Percentiles rank a stretch among this genome's conserved stretches.
Conservation (phyloP, 1,284 basidiomycete species). For the Jaminaea rosea region DNA sequence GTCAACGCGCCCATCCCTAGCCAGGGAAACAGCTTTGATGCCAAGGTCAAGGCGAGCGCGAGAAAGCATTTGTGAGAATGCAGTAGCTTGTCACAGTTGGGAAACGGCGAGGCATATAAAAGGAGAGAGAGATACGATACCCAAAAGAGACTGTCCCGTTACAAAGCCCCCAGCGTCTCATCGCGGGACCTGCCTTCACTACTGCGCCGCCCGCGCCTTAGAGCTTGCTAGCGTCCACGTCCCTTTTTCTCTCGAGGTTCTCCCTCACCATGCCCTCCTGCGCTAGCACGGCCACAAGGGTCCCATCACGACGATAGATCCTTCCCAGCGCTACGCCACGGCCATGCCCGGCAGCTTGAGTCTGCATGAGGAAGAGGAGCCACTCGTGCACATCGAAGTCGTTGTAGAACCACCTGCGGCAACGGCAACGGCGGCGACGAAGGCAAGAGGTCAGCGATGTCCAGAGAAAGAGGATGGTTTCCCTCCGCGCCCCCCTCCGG, state of each 20-base stretch:
- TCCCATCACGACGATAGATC: constrained; percentile 37
- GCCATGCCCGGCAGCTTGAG: constrained; percentile 37
- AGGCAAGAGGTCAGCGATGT: no score
- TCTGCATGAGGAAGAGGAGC: constrained; percentile 42
- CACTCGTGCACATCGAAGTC: constrained; percentile 37
- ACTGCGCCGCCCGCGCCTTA: no score
- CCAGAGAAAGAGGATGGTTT: no score
- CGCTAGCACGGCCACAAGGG: constrained; percentile 31
- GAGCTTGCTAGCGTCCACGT: background rate
- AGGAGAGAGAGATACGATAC: no score
- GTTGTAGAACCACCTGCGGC: constrained; percentile 34
- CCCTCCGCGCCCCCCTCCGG: no score
- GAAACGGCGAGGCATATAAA: no score
- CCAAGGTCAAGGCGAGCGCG: constrained; percentile 29
- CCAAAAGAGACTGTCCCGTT: no score
- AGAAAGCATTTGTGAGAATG: constrained; percentile 36
- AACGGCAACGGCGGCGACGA: no score
- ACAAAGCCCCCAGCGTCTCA: no score
- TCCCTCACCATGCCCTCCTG: constrained; percentile 13
- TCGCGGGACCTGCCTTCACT: no score
- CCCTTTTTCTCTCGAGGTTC: background rate
- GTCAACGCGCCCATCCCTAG: constrained; percentile 30
- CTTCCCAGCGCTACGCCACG: constrained; percentile 36
- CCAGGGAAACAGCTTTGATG: constrained; percentile 25
- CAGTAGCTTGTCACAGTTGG: background rate